Evolutionary conservation across 805 yeast species (phyloP), one percentile per base, ranked within the genome.

Genomic region (Candida adriatica): DNA sequence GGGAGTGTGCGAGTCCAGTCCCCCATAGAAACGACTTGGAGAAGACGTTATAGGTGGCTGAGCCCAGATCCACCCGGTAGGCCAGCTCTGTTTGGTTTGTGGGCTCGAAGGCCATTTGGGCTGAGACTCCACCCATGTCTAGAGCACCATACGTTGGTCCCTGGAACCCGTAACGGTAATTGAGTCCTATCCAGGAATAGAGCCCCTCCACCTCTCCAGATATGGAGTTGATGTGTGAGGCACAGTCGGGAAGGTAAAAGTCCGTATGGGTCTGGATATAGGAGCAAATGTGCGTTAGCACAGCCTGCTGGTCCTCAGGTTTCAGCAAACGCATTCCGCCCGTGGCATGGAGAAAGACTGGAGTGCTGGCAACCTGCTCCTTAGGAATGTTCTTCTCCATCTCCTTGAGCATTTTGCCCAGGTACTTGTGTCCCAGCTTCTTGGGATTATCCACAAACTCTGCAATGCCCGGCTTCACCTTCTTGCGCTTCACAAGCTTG

Each of bases 101-200:
- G 1, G 85, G 84, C 49, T 67, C 73, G 43, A 76, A 77, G 4
- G 75, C 75, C 14, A 78, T 70, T 47, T 78, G 84, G 1, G 96
- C 84, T 1, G 96, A 86, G 0, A 96, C 97, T 5, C 98, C 98
- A 11, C 98, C 98, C 97, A 92, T 90, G 54, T 92, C 98, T 83
- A 92, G 77, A 46, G 88, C 90, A 0, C 84, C 85, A 38, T 65
- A 74, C 0, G 81, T 68, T n/a, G 49, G 32, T 4, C 35, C 26
- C 13, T 46, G 49, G 0, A 71, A 48, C 2, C 73, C 73, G 18
- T 68, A 59, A 39, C 74, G 48, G 31, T 73, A 74, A 46, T 79
- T 79, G 16, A 77, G 50, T 0, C 81, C 68, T 7, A 78, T 54
- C 86, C 86, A 79, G 2, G 79, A 77, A 42, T 74, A 75, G 9